Conservation (phyloP, 768 basidiomycete genomes). For the Boletus reticulatus region DNA sequence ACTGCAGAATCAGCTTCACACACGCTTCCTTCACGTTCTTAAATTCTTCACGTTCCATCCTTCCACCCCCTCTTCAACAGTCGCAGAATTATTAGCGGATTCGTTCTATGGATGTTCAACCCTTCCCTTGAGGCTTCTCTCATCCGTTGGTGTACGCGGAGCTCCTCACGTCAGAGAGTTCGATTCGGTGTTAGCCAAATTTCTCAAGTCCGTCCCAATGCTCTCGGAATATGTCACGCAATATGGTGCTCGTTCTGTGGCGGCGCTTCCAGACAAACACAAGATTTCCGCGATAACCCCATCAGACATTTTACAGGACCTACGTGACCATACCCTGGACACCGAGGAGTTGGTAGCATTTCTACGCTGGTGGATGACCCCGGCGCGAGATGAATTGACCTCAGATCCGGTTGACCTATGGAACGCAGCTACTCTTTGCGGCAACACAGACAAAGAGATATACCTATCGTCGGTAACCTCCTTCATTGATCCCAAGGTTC, state of each 20-base stretch:
- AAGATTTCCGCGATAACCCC: slow-evolving; percentile 72
- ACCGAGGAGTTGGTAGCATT: slow-evolving; percentile 73
- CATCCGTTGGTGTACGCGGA: slow-evolving; percentile 66
- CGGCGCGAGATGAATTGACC: not conserved
- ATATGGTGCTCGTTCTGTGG: slow-evolving; percentile 54
- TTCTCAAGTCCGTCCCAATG: slow-evolving; percentile 73
- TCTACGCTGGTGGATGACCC: slow-evolving; percentile 63
- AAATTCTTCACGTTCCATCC: slow-evolving; percentile 10
- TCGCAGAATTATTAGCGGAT: slow-evolving; percentile 65
- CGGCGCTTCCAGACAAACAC: slow-evolving; percentile 53
- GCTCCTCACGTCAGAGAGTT: slow-evolving; percentile 69
- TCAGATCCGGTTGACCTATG: slow-evolving; percentile 56
- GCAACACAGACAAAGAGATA: slow-evolving; percentile 45
- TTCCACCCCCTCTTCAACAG: slow-evolving; percentile 74
- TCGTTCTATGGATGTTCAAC: slow-evolving; percentile 73
- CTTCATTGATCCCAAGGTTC: slow-evolving; percentile 60
- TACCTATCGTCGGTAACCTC: slow-evolving; percentile 61
- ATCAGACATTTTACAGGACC: slow-evolving; percentile 73
- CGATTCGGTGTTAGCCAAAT: slow-evolving; percentile 61
- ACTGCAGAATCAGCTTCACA: no score
- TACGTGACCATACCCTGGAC: slow-evolving; percentile 61
- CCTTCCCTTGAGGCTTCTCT: slow-evolving; percentile 67
- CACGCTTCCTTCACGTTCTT: slow-evolving; percentile 9
- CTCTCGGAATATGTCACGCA: slow-evolving; percentile 56
- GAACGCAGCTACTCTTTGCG: slow-evolving; percentile 65